These are phyloP conservation scores for Phalaenopsis hybrid DNA, from an alignment of 116 monocot species.

Conservation along the genomic window DNA sequence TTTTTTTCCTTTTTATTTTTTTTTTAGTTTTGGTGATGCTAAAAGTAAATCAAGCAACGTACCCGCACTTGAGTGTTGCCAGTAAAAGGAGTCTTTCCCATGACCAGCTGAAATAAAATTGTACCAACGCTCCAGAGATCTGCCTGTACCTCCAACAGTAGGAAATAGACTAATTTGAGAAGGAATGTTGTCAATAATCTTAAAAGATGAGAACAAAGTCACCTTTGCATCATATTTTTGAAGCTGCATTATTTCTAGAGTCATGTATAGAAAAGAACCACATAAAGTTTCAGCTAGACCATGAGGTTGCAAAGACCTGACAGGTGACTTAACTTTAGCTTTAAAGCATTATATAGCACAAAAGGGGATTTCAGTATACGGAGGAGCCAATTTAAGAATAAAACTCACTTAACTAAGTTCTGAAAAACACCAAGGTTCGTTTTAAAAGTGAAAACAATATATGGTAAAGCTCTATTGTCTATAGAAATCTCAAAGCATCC, in stretches of 20 bases:
- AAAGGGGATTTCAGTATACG: too few species aligned
- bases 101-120: constrained; percentile 88
- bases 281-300: constrained; percentile 87
- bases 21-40: neutral
- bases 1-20: neutral
- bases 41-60: constrained; percentile 9
- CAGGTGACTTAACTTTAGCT: too few species aligned
- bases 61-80: constrained; percentile 44
- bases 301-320: constrained; percentile 69
- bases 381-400: too few species aligned
- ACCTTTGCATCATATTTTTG: constrained; percentile 99
- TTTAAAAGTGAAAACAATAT: too few species aligned
- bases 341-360: too few species aligned
- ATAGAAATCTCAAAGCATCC: too few species aligned
- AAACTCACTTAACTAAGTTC: too few species aligned
- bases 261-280: constrained; percentile 97
- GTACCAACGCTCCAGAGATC: constrained; percentile 98
- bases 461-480: too few species aligned
- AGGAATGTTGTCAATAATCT: neutral
- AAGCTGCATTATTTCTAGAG: constrained; percentile 93
- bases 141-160: constrained; percentile 53
- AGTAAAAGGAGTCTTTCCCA: constrained; percentile 73
- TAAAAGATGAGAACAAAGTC: constrained; percentile 8
- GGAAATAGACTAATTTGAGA: constrained; percentile 11
- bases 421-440: too few species aligned